Evolutionary conservation across 371 early-diverging fungal species (phyloP), one percentile per base, ranked within the genome.

Genomic region (Coemansia linderi): DNA sequence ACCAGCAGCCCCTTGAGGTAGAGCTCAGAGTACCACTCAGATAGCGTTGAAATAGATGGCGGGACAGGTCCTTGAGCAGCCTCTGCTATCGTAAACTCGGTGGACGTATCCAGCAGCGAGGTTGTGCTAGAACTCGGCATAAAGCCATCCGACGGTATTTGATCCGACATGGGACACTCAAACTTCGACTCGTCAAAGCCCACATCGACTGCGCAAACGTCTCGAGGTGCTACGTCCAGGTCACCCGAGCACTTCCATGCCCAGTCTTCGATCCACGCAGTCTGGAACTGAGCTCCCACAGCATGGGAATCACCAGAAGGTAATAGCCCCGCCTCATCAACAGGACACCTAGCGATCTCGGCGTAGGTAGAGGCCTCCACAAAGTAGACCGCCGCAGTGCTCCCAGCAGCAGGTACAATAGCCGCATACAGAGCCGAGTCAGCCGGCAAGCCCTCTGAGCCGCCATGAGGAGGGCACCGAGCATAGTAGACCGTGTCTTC

Each of bases 191-290:
- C 31, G n/a, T 75, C 63, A 43, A 65, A 63, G 4, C 37, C 13
- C 27, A 75, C 70, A 37, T 65, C 69, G 6, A 76, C 15, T 6
- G 38, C 37, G 40, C 69, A 63, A 1, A 12, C 1, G 10, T 69
- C 70, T 0, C 1, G 31, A 3, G 66, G 60, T 2, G 39, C 40
- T 12, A 74, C 39, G 36, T 31, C 27, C 31, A 74, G 46, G 4
- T 43, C 63, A 15, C 24, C 31, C 0, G 61, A 29, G 24, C 44
- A 10, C n/a, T 19, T 54, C 54, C 22, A 43, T n/a, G 40, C 56
- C 77, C 77, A 76, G 44, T 29, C 24, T 59, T 76, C 77, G 0
- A 76, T 62, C 77, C 77, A 76, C 1, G 66, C 36, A 0, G 64
- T 33, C 6, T 37, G 29, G 24, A 76, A 76, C 1, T 37, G 40